Evolutionary conservation across 1,284 basidiomycete genomes (phyloP).

Genomic region (Trichosporon sp.): DNA sequence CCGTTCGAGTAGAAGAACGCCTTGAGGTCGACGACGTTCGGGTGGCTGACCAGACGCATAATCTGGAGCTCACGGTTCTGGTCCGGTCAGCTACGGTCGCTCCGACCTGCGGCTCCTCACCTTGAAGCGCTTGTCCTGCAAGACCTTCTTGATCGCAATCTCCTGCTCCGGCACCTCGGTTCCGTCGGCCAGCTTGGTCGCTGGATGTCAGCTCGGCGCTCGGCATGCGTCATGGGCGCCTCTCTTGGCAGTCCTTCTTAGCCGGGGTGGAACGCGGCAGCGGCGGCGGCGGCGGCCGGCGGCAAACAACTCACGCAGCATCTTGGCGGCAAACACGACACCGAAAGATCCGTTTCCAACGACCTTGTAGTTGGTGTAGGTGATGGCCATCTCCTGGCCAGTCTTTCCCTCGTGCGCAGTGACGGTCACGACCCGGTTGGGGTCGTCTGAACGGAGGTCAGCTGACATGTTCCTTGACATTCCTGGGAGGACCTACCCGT

Average conservation of each 20-base stretch:
- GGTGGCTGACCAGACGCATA: conserved; percentile 95
- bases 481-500: conserved; percentile 60
- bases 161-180: conserved; percentile 65
- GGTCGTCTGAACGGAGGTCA: conserved; percentile 64
- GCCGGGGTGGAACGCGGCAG: background rate
- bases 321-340: conserved; percentile 78
- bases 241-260: background rate
- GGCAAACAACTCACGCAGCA: conserved; percentile 44
- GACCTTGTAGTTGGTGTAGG: conserved; percentile 96
- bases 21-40: conserved; percentile 95
- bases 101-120: conserved; percentile 48
- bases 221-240: background rate
- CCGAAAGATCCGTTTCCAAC: conserved; percentile 98
- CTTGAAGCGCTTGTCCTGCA: conserved; percentile 99
- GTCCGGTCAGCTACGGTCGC: background rate
- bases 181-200: conserved; percentile 39
- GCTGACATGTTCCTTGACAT: conserved; percentile 4
- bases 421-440: conserved; percentile 89
- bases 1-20: conserved; percentile 99
- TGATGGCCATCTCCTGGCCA: conserved; percentile 78
- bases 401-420: conserved; percentile 91
- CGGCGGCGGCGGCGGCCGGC: background rate
- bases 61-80: conserved; percentile 99
- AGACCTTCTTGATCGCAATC: conserved; percentile 99
- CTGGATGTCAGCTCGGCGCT: conserved; percentile 17